phyloP scores from a whole-genome alignment of 2,329 filamentous ascomycete species.

The Epichloe sibirici region DNA sequence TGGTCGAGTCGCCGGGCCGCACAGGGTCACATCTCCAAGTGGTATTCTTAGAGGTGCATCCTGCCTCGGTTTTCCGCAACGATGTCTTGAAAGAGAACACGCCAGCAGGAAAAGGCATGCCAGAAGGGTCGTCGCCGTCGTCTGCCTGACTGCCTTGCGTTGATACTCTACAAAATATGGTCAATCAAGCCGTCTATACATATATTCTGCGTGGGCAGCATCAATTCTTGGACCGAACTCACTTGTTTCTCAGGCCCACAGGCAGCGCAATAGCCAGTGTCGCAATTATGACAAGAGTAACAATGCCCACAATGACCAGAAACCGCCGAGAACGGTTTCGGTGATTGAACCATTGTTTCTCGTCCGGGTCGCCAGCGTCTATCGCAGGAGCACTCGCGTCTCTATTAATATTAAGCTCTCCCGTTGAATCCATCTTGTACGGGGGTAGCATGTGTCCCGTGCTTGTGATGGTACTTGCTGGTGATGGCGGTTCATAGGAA shows the following conservation, averaged over 20 bases:
- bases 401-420: neutral
- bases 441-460: conserved; percentile 5
- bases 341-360: conserved; percentile 9
- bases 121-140: neutral
- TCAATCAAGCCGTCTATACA: too few relatives aligned
- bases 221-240: neutral
- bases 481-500: conserved; percentile 14
- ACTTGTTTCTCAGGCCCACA: conserved; percentile 25
- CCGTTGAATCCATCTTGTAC: neutral
- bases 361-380: neutral
- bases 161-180: neutral
- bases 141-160: conserved; percentile 2
- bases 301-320: conserved; percentile 17
- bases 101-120: conserved; percentile 42
- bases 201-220: too few relatives aligned
- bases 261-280: conserved; percentile 28
- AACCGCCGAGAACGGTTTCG: conserved; percentile 22
- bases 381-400: conserved; percentile 8
- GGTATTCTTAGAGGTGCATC: conserved; percentile 44
- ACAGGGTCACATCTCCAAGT: conserved; percentile 54
- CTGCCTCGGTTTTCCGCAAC: conserved; percentile 38
- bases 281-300: conserved; percentile 18
- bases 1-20: conserved; percentile 28
- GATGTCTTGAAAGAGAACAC: conserved; percentile 49
- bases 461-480: conserved; percentile 8